A percentile compares a stretch with the other conserved stretches of the same genome.
Conservation (phyloP, 2,329 filamentous ascomycete species). For the Aspergillus glaucus region DNA sequence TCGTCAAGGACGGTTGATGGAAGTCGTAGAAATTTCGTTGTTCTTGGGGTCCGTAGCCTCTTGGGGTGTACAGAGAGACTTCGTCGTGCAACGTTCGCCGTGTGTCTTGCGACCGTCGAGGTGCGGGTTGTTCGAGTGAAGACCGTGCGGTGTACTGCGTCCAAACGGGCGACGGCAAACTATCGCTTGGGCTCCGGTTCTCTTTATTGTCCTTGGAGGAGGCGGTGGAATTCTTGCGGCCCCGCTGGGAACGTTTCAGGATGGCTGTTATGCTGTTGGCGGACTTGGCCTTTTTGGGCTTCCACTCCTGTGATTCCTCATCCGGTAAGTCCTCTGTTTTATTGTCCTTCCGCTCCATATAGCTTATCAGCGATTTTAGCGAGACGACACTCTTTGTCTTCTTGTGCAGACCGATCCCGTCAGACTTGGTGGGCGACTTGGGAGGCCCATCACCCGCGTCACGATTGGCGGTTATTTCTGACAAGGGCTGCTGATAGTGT, state of each 20-base stretch:
- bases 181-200: constrained; percentile 60
- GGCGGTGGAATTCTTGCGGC: constrained; percentile 49
- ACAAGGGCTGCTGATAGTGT: constrained; percentile 28
- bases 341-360: constrained; percentile 42
- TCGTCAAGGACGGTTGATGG: constrained; percentile 41
- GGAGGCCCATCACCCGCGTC: constrained; percentile 22
- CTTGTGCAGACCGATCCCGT: constrained; percentile 41
- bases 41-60: constrained; percentile 54
- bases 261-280: constrained; percentile 73
- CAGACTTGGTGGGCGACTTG: constrained; percentile 34
- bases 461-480: constrained; percentile 34
- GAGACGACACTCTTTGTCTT: constrained; percentile 51
- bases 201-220: constrained; percentile 64
- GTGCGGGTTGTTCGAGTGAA: constrained; percentile 26
- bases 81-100: constrained; percentile 47
- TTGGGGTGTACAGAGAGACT: constrained; percentile 53
- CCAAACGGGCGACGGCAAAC: constrained; percentile 64
- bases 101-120: constrained; percentile 41
- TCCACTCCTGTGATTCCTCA: constrained; percentile 33
- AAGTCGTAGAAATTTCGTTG: constrained; percentile 56
- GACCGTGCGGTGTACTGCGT: constrained; percentile 59
- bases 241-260: constrained; percentile 67
- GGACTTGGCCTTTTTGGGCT: constrained; percentile 69
- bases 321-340: constrained; percentile 26
- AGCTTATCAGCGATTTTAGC: constrained; percentile 43